Conservation (phyloP, 2,329 filamentous ascomycete species). For the Ophiostoma ulmi region DNA sequence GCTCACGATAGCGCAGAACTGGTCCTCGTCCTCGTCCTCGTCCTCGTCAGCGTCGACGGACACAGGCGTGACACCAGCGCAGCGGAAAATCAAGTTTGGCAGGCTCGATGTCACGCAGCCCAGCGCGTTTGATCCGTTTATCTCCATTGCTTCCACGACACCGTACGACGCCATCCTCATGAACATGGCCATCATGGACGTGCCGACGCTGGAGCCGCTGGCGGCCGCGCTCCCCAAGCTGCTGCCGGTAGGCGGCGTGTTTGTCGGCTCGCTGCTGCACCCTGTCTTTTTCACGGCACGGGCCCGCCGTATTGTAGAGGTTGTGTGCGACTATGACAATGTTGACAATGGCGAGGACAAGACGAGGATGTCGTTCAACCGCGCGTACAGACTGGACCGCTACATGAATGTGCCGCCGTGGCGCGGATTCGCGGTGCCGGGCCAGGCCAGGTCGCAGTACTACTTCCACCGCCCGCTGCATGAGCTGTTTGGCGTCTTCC, state of each 20-base stretch:
- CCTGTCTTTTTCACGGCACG: constrained; percentile 46
- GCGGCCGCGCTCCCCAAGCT: constrained; percentile 39
- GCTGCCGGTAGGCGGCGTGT: constrained; percentile 40
- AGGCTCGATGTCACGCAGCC: not conserved
- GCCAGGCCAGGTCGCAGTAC: constrained; percentile 33
- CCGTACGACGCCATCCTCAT: constrained; percentile 43
- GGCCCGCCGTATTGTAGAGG: constrained; percentile 29
- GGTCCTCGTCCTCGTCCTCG: not conserved
- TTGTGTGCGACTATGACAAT: not conserved
- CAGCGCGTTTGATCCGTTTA: not conserved
- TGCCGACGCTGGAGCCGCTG: constrained; percentile 41
- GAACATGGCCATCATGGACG: constrained; percentile 49
- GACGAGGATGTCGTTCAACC: constrained; percentile 32
- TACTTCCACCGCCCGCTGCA: constrained; percentile 35
- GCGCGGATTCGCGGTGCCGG: constrained; percentile 36
- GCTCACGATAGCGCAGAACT: not conserved
- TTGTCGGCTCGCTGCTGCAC: constrained; percentile 45
- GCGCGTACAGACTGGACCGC: constrained; percentile 37
- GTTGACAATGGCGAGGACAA: not conserved
- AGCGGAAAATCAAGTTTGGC: not conserved
- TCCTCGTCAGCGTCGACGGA: not conserved
- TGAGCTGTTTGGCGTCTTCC: constrained; percentile 39
- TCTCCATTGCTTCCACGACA: not conserved
- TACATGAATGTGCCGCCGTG: constrained; percentile 42
- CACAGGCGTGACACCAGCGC: not conserved